Evolutionary conservation across 2,329 filamentous ascomycete genomes (phyloP).

Genomic region (Alternaria alternata): DNA sequence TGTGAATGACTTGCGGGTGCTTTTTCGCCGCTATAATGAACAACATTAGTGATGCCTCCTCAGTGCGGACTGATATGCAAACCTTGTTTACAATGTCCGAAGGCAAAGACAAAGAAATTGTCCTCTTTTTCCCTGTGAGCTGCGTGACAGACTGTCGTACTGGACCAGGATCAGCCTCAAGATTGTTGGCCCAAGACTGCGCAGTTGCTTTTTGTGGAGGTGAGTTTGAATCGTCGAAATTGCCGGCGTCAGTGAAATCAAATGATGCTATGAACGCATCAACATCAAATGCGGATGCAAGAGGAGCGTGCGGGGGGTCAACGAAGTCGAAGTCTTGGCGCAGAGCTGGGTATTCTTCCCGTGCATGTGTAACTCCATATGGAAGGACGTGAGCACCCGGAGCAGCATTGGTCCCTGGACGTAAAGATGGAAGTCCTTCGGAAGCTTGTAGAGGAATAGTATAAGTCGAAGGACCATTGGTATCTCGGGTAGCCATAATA

Average conservation of each 20-base stretch:
- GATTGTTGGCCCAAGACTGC: background rate
- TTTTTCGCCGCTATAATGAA: background rate
- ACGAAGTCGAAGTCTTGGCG: background rate
- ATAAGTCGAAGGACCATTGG: background rate
- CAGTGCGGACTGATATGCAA: background rate
- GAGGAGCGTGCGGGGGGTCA: background rate
- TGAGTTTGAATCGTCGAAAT: background rate
- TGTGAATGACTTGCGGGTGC: background rate
- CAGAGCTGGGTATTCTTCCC: background rate
- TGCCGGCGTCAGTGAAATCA: background rate
- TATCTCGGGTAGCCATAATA: background rate
- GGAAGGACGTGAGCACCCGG: background rate
- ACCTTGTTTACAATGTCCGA: background rate
- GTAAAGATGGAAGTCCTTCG: background rate
- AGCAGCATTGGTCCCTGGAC: background rate
- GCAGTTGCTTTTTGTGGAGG: background rate
- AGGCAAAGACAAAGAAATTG: background rate
- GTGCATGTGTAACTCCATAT: background rate
- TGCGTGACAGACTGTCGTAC: background rate
- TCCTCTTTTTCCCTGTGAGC: background rate
- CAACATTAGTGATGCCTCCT: background rate
- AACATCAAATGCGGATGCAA: background rate
- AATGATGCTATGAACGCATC: background rate
- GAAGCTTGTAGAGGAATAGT: background rate
- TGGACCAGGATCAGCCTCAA: background rate